A percentile compares a stretch with the other conserved stretches of the same genome.
These are phyloP conservation scores for Chondrostereum purpureum DNA, from an alignment of 1,284 basidiomycete genomes.

Conservation along the genomic window DNA sequence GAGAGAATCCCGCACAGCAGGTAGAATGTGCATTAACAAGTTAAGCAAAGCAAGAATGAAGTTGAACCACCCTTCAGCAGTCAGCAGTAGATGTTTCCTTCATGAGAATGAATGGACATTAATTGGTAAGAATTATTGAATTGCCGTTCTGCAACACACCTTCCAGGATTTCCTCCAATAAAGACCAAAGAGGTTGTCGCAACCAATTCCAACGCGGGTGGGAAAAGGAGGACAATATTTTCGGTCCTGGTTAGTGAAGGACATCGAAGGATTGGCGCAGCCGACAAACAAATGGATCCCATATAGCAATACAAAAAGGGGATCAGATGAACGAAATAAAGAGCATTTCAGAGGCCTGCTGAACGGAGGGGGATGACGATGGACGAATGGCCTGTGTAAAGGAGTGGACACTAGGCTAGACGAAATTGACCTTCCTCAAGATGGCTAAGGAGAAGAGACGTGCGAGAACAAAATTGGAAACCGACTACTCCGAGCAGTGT, in stretches of 20 bases:
- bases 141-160: constrained; percentile 33
- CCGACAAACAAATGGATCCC: constrained; percentile 58
- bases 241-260: constrained; percentile 42
- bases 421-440: not conserved
- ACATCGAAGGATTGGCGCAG: constrained; percentile 66
- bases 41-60: constrained; percentile 55
- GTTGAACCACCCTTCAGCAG: constrained; percentile 55
- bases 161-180: constrained; percentile 42
- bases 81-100: constrained; percentile 53
- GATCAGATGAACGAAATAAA: not conserved
- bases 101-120: constrained; percentile 3
- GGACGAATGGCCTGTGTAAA: constrained; percentile 5
- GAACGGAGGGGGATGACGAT: constrained; percentile 1
- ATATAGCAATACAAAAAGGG: constrained; percentile 22
- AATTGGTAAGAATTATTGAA: constrained; percentile 8
- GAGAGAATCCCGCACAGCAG: constrained; percentile 36
- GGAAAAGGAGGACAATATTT: constrained; percentile 49
- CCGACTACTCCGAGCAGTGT: not conserved
- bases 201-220: constrained; percentile 54
- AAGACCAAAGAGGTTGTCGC: constrained; percentile 48
- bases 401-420: constrained; percentile 4
- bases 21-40: constrained; percentile 48
- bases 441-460: not conserved
- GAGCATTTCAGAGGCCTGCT: constrained; percentile 9
- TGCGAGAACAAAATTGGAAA: not conserved